Evolutionary conservation across 2,329 filamentous ascomycete species (phyloP), one percentile per base, ranked within the genome.

Genomic region (Penicillium rolfsii): DNA sequence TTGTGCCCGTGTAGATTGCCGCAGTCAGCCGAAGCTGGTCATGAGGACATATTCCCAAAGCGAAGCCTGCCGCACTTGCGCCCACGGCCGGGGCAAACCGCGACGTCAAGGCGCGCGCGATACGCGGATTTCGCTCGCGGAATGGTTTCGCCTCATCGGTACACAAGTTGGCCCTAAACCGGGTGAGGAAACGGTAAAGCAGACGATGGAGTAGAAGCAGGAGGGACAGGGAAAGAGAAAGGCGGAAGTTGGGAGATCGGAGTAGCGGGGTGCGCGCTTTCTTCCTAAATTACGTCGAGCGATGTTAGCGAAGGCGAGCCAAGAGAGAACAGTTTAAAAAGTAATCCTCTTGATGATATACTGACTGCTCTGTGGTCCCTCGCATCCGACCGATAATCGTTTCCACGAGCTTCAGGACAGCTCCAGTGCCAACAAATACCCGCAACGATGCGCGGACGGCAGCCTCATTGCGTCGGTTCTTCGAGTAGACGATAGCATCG

Each of bases 141-240:
- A 98, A 97, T 0, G 91, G 89, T 57, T 85, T 84, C 1, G 93
- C 92, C 59, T 91, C 86, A n/a, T 91, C 85, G 38, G 90, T 88
- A 45, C 96, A 86, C 4, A 99, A 83, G 65, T 92, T 91, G 1
- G 85, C 83, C 52, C 94, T 89, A 46, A 98, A 81, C 30, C 91
- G 87, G 28, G 86, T 85, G 70, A 98, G 91, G 82, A 98, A 97
- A 61, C 94, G 91, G 79, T 94, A 92, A 28, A 98, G 87, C 0
- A 97, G 83, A 33, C 95, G 88, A 75, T 99, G 95, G 63, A 96
- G 86, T 46, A 98, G 86, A 22, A 98, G 84, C 64, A 97, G 92
- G 2, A 91, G 85, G 16, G 93, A 93, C 14, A 97, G 83, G 0
- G 92, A 95, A 8, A 93, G 81, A 0, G 93, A 94, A 9, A 97